Percentiles rank a stretch among this genome's conserved stretches.
phyloP scores from a whole-genome alignment of 768 basidiomycete species.

The Collybiopsis luxurians region DNA sequence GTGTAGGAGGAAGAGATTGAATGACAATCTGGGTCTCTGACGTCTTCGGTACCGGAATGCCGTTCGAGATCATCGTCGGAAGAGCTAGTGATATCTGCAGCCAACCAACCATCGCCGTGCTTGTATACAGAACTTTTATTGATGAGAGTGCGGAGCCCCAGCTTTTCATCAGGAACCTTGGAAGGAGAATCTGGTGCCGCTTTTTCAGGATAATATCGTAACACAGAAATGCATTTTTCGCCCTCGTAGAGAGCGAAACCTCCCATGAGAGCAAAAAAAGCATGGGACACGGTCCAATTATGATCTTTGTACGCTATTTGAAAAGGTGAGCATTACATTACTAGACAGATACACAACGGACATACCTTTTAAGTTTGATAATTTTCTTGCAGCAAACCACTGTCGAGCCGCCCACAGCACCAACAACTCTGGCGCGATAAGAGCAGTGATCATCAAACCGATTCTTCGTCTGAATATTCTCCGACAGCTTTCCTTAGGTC shows the following conservation, averaged over 20 bases:
- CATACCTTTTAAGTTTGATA: neutral
- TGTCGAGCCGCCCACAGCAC: conserved; percentile 11
- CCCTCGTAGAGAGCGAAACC: conserved; percentile 12
- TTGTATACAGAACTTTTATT: neutral
- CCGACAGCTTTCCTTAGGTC: neutral
- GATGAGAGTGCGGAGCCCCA: no score
- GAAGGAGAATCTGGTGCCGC: no score
- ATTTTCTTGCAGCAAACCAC: conserved; percentile 1
- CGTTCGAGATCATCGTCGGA: neutral
- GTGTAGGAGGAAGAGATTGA: no score
- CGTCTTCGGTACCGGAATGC: no score
- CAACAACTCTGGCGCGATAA: conserved; percentile 10
- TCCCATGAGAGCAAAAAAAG: conserved; percentile 15
- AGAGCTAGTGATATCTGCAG: neutral
- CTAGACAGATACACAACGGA: neutral
- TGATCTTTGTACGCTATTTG: neutral
- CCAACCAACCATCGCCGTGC: neutral
- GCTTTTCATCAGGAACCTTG: no score
- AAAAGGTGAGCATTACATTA: no score
- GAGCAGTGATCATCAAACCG: neutral
- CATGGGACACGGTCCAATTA: neutral
- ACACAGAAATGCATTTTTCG: neutral
- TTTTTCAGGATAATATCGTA: neutral
- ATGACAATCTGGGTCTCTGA: no score
- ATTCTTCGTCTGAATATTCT: neutral